Conservation (phyloP, 1,284 basidiomycete genomes). For the Hortiboletus rubellus region DNA sequence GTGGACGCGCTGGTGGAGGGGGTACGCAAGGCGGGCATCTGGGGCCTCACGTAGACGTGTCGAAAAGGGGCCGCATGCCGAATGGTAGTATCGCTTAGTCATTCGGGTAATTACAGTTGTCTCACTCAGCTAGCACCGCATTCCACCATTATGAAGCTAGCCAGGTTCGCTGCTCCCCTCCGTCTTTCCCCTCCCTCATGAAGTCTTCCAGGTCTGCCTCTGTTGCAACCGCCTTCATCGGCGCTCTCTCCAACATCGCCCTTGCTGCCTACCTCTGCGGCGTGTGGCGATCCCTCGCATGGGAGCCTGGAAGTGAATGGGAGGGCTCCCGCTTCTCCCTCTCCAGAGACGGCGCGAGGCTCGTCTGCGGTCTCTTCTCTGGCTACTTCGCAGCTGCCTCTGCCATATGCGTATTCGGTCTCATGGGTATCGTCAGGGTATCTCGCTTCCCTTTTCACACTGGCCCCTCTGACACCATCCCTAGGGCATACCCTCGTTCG, state of each 20-base stretch:
- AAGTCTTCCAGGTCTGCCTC: slow-evolving; percentile 49
- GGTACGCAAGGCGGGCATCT: slow-evolving; percentile 79
- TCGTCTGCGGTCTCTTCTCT: slow-evolving; percentile 65
- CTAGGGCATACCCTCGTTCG: slow-evolving; percentile 53
- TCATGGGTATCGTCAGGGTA: slow-evolving; percentile 70
- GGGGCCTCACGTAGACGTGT: slow-evolving; percentile 50
- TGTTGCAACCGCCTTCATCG: slow-evolving; percentile 54
- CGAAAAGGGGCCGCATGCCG: too few species aligned
- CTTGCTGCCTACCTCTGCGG: slow-evolving; percentile 57
- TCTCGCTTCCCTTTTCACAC: slow-evolving; percentile 12
- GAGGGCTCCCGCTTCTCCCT: slow-evolving; percentile 60
- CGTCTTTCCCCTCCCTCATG: slow-evolving; percentile 2
- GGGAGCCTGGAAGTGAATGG: slow-evolving; percentile 73
- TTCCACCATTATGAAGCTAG: slow-evolving; percentile 10
- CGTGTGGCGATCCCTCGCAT: slow-evolving; percentile 60
- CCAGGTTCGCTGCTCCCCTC: background rate
- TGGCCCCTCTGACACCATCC: slow-evolving; percentile 1
- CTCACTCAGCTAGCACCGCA: slow-evolving; percentile 19
- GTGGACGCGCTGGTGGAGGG: slow-evolving; percentile 86
- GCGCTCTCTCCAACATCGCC: slow-evolving; percentile 53
- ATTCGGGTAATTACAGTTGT: slow-evolving; percentile 3
- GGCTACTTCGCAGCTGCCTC: slow-evolving; percentile 66
- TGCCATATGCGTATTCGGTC: slow-evolving; percentile 58
- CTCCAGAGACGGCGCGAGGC: slow-evolving; percentile 58
- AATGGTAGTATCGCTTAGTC: slow-evolving; percentile 14